A percentile compares a stretch with the other conserved stretches of the same genome.
These are phyloP conservation scores for Hypholoma sublateritium DNA, from an alignment of 768 basidiomycete genomes.

Conservation along the genomic window DNA sequence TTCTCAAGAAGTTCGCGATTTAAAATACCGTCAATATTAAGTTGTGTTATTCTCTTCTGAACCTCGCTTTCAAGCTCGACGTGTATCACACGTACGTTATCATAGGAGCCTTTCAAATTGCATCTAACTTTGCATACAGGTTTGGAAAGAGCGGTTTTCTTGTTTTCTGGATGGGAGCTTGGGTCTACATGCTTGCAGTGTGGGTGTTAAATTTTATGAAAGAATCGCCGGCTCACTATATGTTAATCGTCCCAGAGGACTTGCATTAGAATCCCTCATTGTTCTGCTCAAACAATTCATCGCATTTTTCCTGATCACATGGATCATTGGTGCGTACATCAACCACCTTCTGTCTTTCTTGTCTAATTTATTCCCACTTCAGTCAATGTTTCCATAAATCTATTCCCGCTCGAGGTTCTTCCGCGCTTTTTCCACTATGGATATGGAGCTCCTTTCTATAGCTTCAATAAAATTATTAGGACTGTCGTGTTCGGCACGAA, in stretches of 20 bases:
- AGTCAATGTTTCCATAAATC: slow-evolving; percentile 58
- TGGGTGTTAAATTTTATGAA: slow-evolving; percentile 23
- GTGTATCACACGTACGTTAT: slow-evolving; percentile 45
- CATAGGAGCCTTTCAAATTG: slow-evolving; percentile 19
- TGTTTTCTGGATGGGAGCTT: slow-evolving; percentile 70
- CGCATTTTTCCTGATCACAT: slow-evolving; percentile 56
- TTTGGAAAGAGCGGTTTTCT: slow-evolving; percentile 50
- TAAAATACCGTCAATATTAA: slow-evolving; percentile 16
- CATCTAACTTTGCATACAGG: neutral
- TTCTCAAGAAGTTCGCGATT: neutral
- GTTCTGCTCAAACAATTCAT: slow-evolving; percentile 54
- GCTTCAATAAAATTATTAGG: slow-evolving; percentile 53
- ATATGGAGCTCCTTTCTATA: slow-evolving; percentile 64
- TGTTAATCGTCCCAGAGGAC: slow-evolving; percentile 35
- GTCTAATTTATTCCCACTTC: neutral
- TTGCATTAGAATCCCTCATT: slow-evolving; percentile 56
- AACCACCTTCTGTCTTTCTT: neutral
- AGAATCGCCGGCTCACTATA: neutral
- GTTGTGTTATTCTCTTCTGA: slow-evolving; percentile 60
- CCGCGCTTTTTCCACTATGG: slow-evolving; percentile 58
- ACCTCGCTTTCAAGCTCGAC: slow-evolving; percentile 58
- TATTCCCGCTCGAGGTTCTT: slow-evolving; percentile 51
- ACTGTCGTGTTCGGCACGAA: slow-evolving; percentile 58
- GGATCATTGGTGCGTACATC: slow-evolving; percentile 36
- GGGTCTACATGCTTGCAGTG: slow-evolving; percentile 56